Evolutionary conservation across 2,329 filamentous ascomycete genomes (phyloP), one percentile per base, ranked within the genome.

Genomic region (Trichoderma atroviride): DNA sequence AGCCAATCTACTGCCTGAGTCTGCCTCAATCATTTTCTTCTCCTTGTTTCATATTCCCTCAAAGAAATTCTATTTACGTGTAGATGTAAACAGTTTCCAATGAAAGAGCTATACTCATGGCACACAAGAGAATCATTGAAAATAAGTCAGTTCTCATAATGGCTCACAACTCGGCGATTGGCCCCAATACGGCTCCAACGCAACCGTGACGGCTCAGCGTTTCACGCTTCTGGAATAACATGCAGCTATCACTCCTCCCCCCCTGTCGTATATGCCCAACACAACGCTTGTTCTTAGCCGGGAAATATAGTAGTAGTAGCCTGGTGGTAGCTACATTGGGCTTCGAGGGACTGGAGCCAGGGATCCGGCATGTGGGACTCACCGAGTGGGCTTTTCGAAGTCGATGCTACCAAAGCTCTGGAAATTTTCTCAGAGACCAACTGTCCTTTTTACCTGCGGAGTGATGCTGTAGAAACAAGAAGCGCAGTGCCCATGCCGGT

Each of bases 261-360:
- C 68, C 61, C 50, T 55, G 66, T 62, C 60, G 40, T 69, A 37
- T 69, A 40, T 69, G 40, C 68, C 68, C 61, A 65, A 69, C 40
- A 29, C 40, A 24, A 33, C 61, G 63, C 63, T 58, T 33, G 37
- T 52, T 65, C 58, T 60, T 59, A 43, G 55, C 33, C 40, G 31
- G 40, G 53, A 64, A 43, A 43, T 43, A 27, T 27, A 27, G 27
- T 27, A 31, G 3, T 5, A 19, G 37, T 19, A 40, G 37, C 37
- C 16, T 7, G 16, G 43, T 19, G 5, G 43, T 22, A 43, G 33
- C 43, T 35, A 61, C 55, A 53, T 65, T 69, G 68, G 68, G 68
- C 68, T 40, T 69, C 68, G 65, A 60, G 37, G 61, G 50, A 55
- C 33, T 35, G 33, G 33, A 47, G 24, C 58, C 58, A 61, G 52